These are phyloP conservation scores for Populus euphratica DNA, from an alignment of 345 rosid species.

Conservation along the genomic window DNA sequence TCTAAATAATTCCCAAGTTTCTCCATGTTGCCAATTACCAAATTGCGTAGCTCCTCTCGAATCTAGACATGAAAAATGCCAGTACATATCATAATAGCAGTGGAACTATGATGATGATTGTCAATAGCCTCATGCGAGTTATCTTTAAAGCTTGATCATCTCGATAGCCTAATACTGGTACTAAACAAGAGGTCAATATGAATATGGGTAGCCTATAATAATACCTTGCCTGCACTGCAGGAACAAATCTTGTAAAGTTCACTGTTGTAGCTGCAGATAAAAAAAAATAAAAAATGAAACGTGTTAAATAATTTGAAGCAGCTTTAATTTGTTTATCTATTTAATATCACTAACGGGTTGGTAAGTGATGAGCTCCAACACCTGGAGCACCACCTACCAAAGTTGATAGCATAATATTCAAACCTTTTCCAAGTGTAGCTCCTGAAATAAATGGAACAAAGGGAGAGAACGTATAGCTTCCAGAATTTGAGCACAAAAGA, in stretches of 20 bases:
- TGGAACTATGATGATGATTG: slow-evolving; percentile 60
- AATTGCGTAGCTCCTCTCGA: slow-evolving; percentile 36
- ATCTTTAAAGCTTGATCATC: slow-evolving; percentile 43
- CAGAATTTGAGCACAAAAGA: too few species aligned
- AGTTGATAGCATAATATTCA: slow-evolving; percentile 11
- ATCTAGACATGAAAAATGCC: slow-evolving; percentile 42
- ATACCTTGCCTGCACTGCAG: slow-evolving; percentile 69
- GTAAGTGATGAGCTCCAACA: slow-evolving; percentile 10
- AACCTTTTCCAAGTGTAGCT: slow-evolving; percentile 20
- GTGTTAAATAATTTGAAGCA: background rate
- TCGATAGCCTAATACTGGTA: slow-evolving; percentile 69
- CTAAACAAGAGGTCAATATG: slow-evolving; percentile 63
- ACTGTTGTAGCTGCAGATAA: slow-evolving; percentile 44
- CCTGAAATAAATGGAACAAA: background rate
- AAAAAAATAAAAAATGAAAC: slow-evolving; percentile 4
- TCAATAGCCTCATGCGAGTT: slow-evolving; percentile 54
- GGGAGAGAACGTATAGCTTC: too few species aligned
- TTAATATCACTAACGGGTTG: background rate
- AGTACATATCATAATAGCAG: slow-evolving; percentile 18
- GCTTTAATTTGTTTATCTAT: too few species aligned
- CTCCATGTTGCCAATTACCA: slow-evolving; percentile 24
- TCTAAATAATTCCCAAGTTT: slow-evolving; percentile 28
- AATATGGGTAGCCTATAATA: slow-evolving; percentile 73
- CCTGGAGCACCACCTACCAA: slow-evolving; percentile 7
- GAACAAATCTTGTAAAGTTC: slow-evolving; percentile 70